Evolutionary conservation across 768 basidiomycete genomes (phyloP).

Genomic region (Tulasnella sp.): DNA sequence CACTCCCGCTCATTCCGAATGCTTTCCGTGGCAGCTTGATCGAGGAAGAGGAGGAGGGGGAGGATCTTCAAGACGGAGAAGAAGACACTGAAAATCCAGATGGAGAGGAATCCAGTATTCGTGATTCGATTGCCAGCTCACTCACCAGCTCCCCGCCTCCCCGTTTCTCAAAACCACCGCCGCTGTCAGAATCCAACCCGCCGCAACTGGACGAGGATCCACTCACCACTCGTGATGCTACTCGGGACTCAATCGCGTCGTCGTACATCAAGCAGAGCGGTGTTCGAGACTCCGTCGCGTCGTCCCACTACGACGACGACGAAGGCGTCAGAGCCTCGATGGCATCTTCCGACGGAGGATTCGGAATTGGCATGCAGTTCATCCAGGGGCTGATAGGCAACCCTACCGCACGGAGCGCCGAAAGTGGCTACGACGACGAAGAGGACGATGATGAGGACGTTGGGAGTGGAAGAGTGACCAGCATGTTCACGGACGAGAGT

Average conservation of each 20-base stretch:
- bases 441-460: not conserved
- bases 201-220: not conserved
- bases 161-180: not conserved
- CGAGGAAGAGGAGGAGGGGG: not conserved
- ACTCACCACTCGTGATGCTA: not conserved
- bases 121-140: not conserved
- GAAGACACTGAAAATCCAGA: too few relatives aligned
- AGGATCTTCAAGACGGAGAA: too few relatives aligned
- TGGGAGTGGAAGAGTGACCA: not conserved
- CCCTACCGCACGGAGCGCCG: not conserved
- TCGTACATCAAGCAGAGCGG: not conserved
- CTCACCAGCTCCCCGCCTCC: not conserved
- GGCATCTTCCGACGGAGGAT: slow-evolving; percentile 12
- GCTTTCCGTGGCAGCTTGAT: not conserved
- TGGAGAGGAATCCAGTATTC: not conserved
- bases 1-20: not conserved
- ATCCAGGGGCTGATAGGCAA: slow-evolving; percentile 13
- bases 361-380: slow-evolving; percentile 14
- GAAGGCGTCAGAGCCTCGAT: not conserved
- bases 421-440: not conserved
- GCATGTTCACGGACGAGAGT: slow-evolving; percentile 1
- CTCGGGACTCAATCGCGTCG: not conserved
- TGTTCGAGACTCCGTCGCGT: not conserved
- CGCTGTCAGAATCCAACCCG: not conserved
- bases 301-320: not conserved